Conservation (phyloP, 2,329 filamentous ascomycete genomes). For the Paramyrothecium sp. region DNA sequence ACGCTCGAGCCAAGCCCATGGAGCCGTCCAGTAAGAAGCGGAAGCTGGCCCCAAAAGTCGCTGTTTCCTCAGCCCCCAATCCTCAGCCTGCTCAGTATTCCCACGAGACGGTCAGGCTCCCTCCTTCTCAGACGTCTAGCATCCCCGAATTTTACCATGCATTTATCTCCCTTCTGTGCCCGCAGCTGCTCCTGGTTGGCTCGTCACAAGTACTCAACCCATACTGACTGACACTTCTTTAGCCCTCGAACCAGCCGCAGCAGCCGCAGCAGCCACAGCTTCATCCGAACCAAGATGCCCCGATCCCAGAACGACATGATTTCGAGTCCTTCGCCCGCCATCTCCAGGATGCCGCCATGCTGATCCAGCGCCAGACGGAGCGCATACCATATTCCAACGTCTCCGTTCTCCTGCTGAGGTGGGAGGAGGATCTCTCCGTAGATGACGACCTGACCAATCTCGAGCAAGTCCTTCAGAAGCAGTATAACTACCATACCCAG, state of each 20-base stretch:
- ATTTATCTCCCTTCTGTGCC: not conserved
- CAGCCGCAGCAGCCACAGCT: constrained; percentile 21
- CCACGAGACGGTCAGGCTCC: constrained; percentile 33
- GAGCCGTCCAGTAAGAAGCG: constrained; percentile 42
- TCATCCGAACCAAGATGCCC: constrained; percentile 37
- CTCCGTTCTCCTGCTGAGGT: constrained; percentile 59
- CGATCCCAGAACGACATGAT: constrained; percentile 51
- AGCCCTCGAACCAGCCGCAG: not conserved
- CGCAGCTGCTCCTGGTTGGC: not conserved
- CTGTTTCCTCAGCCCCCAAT: constrained; percentile 26
- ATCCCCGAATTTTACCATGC: no score
- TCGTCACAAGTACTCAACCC: not conserved
- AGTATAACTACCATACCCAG: constrained; percentile 60
- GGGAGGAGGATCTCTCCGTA: constrained; percentile 58
- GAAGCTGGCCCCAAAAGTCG: constrained; percentile 42
- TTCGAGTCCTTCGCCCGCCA: constrained; percentile 67
- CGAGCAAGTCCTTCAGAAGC: constrained; percentile 56
- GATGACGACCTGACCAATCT: constrained; percentile 53
- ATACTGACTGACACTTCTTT: not conserved
- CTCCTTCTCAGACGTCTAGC: not conserved
- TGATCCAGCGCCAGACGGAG: constrained; percentile 63
- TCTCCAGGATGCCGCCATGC: constrained; percentile 66
- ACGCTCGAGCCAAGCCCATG: constrained; percentile 27
- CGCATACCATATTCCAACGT: constrained; percentile 55
- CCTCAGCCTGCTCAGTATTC: constrained; percentile 28